phyloP scores from a whole-genome alignment of 2,329 filamentous ascomycete species.

The Myotisia sp. region DNA sequence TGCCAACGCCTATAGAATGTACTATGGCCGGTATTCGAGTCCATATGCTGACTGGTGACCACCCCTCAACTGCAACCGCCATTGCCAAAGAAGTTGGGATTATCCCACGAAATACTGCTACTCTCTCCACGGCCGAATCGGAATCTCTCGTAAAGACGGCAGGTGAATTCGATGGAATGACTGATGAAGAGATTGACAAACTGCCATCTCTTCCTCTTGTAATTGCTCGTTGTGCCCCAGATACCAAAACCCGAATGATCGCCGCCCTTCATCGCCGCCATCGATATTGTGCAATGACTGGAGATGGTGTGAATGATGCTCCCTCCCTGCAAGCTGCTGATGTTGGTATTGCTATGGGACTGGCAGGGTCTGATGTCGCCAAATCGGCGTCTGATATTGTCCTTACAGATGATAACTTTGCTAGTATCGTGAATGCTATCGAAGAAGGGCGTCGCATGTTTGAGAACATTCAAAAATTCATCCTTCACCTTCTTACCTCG shows the following conservation, averaged over 20 bases:
- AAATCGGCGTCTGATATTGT: conserved; percentile 57
- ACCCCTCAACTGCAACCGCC: conserved; percentile 42
- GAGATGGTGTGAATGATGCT: conserved; percentile 77
- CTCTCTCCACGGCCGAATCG: conserved; percentile 33
- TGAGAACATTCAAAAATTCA: conserved; percentile 71
- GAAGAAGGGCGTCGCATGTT: conserved; percentile 74
- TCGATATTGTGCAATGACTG: conserved; percentile 73
- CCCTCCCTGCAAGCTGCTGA: conserved; percentile 68
- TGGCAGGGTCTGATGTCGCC: conserved; percentile 67
- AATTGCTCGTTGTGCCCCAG: conserved; percentile 68
- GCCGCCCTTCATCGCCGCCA: conserved; percentile 66
- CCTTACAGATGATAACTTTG: conserved; percentile 69
- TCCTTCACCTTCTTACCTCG: conserved; percentile 41
- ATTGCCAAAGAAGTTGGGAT: conserved; percentile 46
- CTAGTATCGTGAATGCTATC: conserved; percentile 69
- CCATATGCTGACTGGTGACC: conserved; percentile 46
- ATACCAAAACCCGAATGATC: conserved; percentile 84
- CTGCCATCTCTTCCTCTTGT: conserved; percentile 65
- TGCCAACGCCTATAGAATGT: conserved; percentile 24
- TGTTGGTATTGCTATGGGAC: conserved; percentile 82
- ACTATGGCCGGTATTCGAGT: conserved; percentile 42
- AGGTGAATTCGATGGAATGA: conserved; percentile 41
- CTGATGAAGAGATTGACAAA: conserved; percentile 44
- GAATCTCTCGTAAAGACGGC: conserved; percentile 41
- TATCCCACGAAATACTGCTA: conserved; percentile 32